phyloP scores from a whole-genome alignment of 495 filamentous ascomycete species.

The Collariella sp. region DNA sequence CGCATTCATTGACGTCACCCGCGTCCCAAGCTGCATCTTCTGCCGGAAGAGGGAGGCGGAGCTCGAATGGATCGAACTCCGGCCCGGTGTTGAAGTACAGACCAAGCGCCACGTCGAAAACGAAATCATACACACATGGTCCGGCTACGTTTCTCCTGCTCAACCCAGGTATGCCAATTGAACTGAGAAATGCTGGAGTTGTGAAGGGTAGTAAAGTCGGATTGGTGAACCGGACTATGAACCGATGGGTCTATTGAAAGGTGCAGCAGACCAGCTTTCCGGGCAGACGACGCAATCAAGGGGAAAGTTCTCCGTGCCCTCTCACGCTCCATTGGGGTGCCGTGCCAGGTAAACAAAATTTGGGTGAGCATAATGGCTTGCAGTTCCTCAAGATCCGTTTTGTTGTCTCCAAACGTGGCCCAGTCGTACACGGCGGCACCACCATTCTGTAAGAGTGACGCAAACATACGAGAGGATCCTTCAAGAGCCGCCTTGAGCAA shows the following conservation, averaged over 20 bases:
- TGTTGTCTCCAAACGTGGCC: slow-evolving; percentile 25
- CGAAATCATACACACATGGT: slow-evolving; percentile 51
- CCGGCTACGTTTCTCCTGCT: slow-evolving; percentile 57
- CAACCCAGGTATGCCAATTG: slow-evolving; percentile 54
- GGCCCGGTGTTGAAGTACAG: slow-evolving; percentile 56
- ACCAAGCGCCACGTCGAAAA: slow-evolving; percentile 49
- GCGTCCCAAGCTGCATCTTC: slow-evolving; percentile 65
- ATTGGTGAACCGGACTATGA: slow-evolving; percentile 40
- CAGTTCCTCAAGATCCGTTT: slow-evolving; percentile 46
- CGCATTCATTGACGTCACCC: slow-evolving; percentile 43
- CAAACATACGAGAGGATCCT: slow-evolving; percentile 41
- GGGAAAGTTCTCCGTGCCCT: slow-evolving; percentile 45
- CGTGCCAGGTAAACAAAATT: slow-evolving; percentile 55
- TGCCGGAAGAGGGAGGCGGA: slow-evolving; percentile 51
- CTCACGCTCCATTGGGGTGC: slow-evolving; percentile 48
- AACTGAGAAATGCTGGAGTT: slow-evolving; percentile 34
- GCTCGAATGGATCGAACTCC: slow-evolving; percentile 48
- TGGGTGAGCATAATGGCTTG: slow-evolving; percentile 51
- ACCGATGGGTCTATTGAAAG: slow-evolving; percentile 29
- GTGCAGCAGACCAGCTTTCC: slow-evolving; percentile 42
- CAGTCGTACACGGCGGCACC: slow-evolving; percentile 29
- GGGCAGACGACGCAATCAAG: slow-evolving; percentile 43
- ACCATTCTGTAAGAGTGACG: slow-evolving; percentile 25
- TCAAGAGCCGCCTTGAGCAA: slow-evolving; percentile 42
- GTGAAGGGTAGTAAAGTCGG: slow-evolving; percentile 30